A percentile compares a stretch with the other conserved stretches of the same genome.
These are phyloP conservation scores for Emericellopsis cladophorae DNA, from an alignment of 2,329 filamentous ascomycete species.

Conservation along the genomic window DNA sequence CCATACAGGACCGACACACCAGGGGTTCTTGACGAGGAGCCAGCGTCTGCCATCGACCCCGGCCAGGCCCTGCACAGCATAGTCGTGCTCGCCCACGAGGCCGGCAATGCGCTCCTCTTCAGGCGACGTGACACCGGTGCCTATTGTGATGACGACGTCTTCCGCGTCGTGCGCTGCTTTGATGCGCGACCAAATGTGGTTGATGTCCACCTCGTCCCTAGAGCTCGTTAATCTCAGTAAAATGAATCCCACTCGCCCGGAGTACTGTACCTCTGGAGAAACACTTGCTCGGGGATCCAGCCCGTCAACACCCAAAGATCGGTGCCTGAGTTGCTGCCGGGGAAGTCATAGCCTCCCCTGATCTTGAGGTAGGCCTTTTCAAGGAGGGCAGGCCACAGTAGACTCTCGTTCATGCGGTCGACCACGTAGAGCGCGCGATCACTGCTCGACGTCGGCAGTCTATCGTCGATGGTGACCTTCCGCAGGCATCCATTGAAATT, in stretches of 20 bases:
- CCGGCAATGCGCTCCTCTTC: conserved; percentile 72
- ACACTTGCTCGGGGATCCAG: conserved; percentile 95
- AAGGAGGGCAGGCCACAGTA: conserved; percentile 83
- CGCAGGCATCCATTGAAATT: conserved; percentile 93
- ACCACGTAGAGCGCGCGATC: conserved; percentile 73
- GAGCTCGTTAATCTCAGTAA: neutral
- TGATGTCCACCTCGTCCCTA: conserved; percentile 65
- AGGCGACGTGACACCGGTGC: conserved; percentile 69
- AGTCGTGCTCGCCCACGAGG: conserved; percentile 83
- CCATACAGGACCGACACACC: conserved; percentile 74
- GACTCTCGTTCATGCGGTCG: conserved; percentile 66
- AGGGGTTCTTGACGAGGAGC: conserved; percentile 88
- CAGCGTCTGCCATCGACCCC: conserved; percentile 45
- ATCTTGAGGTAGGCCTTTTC: conserved; percentile 97
- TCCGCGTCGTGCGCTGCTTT: conserved; percentile 61
- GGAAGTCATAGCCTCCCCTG: conserved; percentile 91
- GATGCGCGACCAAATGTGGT: conserved; percentile 67
- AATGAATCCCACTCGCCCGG: neutral
- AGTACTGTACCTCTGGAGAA: conserved; percentile 55
- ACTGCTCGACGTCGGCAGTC: conserved; percentile 65
- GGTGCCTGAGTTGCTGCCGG: conserved; percentile 91
- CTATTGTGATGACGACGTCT: conserved; percentile 79
- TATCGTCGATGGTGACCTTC: conserved; percentile 78
- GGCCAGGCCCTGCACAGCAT: conserved; percentile 76
- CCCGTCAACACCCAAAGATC: conserved; percentile 87